These are phyloP conservation scores for Cytospora piceae DNA, from an alignment of 2,329 filamentous ascomycete genomes.

Conservation along the genomic window DNA sequence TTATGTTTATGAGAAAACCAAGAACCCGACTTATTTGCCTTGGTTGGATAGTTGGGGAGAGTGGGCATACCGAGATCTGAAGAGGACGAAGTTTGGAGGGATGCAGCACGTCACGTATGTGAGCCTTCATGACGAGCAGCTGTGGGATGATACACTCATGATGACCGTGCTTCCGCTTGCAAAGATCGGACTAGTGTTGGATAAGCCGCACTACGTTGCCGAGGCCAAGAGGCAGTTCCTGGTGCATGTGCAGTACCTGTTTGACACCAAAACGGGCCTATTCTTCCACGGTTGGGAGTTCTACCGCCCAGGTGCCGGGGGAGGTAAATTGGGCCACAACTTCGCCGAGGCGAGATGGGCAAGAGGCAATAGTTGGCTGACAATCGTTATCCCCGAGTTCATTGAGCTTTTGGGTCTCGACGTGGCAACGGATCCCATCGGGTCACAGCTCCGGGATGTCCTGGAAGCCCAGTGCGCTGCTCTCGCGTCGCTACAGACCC, in stretches of 20 bases:
- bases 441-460: slow-evolving; percentile 62
- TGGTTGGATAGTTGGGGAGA: slow-evolving; percentile 84
- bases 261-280: slow-evolving; percentile 70
- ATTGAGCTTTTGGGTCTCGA: slow-evolving; percentile 71
- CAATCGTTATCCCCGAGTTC: slow-evolving; percentile 82
- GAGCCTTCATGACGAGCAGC: slow-evolving; percentile 70
- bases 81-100: slow-evolving; percentile 69
- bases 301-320: slow-evolving; percentile 48
- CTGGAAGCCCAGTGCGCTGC: slow-evolving; percentile 72
- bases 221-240: slow-evolving; percentile 81
- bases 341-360: slow-evolving; percentile 63
- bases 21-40: slow-evolving; percentile 69
- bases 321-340: slow-evolving; percentile 56
- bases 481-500: slow-evolving; percentile 61
- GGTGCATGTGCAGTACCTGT: slow-evolving; percentile 77
- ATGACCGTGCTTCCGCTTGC: slow-evolving; percentile 83
- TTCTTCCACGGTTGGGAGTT: slow-evolving; percentile 88
- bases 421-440: slow-evolving; percentile 63
- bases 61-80: slow-evolving; percentile 79
- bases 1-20: slow-evolving; percentile 75
- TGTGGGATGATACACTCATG: slow-evolving; percentile 88
- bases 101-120: slow-evolving; percentile 80
- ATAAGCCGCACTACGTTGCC: slow-evolving; percentile 72
- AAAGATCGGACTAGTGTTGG: slow-evolving; percentile 75
- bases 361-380: slow-evolving; percentile 72